Evolutionary conservation across 805 yeast genomes (phyloP).

Genomic region (Yarrowia deformans): DNA sequence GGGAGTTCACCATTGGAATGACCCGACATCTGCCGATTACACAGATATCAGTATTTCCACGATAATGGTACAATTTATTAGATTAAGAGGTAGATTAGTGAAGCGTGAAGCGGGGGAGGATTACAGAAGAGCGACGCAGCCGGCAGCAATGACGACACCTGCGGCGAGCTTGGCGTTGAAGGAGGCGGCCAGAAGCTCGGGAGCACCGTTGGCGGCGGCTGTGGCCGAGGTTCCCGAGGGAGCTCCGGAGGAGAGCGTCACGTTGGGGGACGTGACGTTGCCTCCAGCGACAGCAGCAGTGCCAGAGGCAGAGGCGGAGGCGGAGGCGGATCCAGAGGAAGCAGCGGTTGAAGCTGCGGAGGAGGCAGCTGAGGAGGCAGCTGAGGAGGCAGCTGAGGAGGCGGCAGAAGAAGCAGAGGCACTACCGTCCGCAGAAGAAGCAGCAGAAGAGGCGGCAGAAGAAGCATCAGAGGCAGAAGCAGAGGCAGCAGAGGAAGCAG

Average conservation of each 20-base stretch:
- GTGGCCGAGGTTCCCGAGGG: not conserved
- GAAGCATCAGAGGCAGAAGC: constrained; percentile 12
- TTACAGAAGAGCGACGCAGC: constrained; percentile 16
- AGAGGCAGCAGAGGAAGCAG: not conserved
- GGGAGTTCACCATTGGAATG: not conserved
- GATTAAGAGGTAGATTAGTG: constrained; percentile 9
- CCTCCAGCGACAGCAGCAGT: too few species aligned
- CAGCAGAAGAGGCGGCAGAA: not conserved
- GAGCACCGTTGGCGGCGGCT: not conserved
- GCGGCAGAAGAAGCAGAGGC: not conserved
- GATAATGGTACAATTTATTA: not conserved
- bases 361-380: not conserved
- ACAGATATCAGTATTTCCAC: not conserved
- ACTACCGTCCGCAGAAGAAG: not conserved
- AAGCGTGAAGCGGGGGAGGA: not conserved
- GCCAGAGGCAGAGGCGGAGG: not conserved
- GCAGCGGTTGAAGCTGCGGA: not conserved
- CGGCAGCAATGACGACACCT: constrained; percentile 11
- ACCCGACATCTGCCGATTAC: not conserved
- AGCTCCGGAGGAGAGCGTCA: not conserved
- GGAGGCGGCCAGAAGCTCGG: not conserved
- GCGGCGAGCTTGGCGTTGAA: constrained; percentile 29
- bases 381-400: not conserved
- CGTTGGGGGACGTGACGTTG: constrained; percentile 6
- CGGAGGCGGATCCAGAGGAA: not conserved